Base-by-base conservation (phyloP, 106 monocot genomes). In the Phalaenopsis aphrodite region DNA sequence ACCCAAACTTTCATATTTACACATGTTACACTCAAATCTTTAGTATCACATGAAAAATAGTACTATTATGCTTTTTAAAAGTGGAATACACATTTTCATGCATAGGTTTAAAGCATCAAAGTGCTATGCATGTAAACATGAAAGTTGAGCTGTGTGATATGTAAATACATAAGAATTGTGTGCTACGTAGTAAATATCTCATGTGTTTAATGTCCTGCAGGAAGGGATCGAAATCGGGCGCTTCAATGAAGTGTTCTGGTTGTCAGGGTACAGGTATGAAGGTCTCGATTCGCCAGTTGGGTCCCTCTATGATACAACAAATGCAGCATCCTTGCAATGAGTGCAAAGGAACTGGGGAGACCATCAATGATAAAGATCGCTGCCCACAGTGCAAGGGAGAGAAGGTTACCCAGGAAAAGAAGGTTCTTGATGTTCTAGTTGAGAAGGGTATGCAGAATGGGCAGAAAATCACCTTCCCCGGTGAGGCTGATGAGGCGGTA, bases 311-410 rank as follows among this genome's bases (percentile, higher is more conserved):
- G 95, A 92, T 95, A 73, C 95, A 95, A 49, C 95, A 95, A 47
- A 92, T 95, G 95, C 95, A 92, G 77, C 92, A 95, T n/a, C 90
- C 92, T 61, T 95, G 95, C 87, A 92, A 92, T 55, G 92, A 92
- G 75, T 95, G 95, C 84, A 92, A 88, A 77, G 95, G 95, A 0
- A 88, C 92, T 3, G 95, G 95, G 3, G 95, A 95, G 77, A 84
- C 92, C 73, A 95, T 95, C 78, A 88, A 55, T 41, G 89, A 89
- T 9, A 87, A 82, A 77, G 89, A 87, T 39, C 76, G 86, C n/a
- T 89, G 86, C 75, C 78, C 86, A 3, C 84, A 81, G 41, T 89
- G 89, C 84, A 89, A 87, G 19, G 89, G 89, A 0, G 89, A 89
- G 82, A 89, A 89, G 73, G 87, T 89, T 46, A 84, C 87, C 8